phyloP scores from a whole-genome alignment of 257 asterid genomes.

The Forsythia viridissima region DNA sequence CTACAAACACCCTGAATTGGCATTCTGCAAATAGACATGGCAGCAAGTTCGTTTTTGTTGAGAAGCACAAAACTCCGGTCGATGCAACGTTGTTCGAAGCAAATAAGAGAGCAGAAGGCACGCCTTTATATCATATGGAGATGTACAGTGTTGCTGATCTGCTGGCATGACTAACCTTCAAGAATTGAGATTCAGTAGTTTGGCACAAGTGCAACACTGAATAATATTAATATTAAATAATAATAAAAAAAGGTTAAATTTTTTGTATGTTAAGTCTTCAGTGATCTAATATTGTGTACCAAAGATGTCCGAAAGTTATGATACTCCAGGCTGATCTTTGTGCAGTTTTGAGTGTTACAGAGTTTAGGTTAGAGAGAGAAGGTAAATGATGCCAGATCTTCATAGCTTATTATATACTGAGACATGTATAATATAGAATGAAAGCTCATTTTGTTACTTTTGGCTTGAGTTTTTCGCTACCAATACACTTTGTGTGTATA shows the following conservation, averaged over 20 bases:
- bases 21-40: conserved; percentile 30
- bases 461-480: not conserved
- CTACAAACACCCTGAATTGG: conserved; percentile 1
- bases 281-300: too few species aligned
- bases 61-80: conserved; percentile 56
- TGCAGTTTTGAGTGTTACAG: not conserved
- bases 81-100: conserved; percentile 63
- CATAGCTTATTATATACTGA: not conserved
- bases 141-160: conserved; percentile 27
- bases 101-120: conserved; percentile 46
- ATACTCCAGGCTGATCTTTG: not conserved
- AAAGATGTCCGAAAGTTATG: not conserved
- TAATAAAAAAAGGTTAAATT: not conserved
- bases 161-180: conserved; percentile 45
- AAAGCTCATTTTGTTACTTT: not conserved
- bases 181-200: not conserved
- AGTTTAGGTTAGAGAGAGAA: not conserved
- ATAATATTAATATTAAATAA: not conserved
- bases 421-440: not conserved
- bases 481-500: not conserved
- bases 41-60: conserved; percentile 34
- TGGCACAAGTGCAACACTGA: not conserved
- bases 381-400: not conserved
- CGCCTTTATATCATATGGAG: conserved; percentile 23
- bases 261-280: not conserved